Evolutionary conservation across 2,329 filamentous ascomycete species (phyloP), one percentile per base, ranked within the genome.

Genomic region (Pseudogymnoascus sp.): DNA sequence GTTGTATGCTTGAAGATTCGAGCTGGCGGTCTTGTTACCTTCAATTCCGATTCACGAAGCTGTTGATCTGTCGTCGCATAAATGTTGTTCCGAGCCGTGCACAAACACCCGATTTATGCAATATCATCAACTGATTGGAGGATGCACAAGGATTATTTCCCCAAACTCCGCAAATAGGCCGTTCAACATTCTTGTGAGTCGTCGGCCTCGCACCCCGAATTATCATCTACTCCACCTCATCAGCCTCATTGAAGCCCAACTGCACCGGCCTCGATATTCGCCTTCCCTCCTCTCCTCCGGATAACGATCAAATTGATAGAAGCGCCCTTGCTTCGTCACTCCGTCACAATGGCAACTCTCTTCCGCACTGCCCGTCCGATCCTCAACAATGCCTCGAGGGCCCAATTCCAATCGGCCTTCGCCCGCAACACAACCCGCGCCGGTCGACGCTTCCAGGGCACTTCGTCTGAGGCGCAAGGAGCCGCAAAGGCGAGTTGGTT

Each of bases 381-480:
- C 69, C 81, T 85, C 78, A 80, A 80, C 72, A 80, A 82, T 73
- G 77, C 76, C 74, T 70, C 71, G 78, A 75, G 79, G 82, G 75
- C 77, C 82, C 76, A 79, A 81, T 70, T 75, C 81, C 77, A 75
- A 82, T 77, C 82, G 84, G 79, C 53, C 47, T 63, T 38, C 65
- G 60, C 61, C 62, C 61, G n/a, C 69, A 65, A 38, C 59, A 64
- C 61, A 63, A 61, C 59, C 21, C 60, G 64, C 61, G 66, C 70
- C 72, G 74, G 81, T 69, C 85, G 84, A 72, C 84, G 90, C 75
- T 91, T 84, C 76, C 86, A 90, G 78, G 91, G 86, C 76, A 87
- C 87, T 50, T 80, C 86, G 44, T 79, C 81, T 67, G 76, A 77
- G 61, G 75, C 74, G 61, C 78, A 78, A 59, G 67, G 72, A 68